Evolutionary conservation across 768 basidiomycete species (phyloP).

Genomic region (Auriscalpium vulgare): DNA sequence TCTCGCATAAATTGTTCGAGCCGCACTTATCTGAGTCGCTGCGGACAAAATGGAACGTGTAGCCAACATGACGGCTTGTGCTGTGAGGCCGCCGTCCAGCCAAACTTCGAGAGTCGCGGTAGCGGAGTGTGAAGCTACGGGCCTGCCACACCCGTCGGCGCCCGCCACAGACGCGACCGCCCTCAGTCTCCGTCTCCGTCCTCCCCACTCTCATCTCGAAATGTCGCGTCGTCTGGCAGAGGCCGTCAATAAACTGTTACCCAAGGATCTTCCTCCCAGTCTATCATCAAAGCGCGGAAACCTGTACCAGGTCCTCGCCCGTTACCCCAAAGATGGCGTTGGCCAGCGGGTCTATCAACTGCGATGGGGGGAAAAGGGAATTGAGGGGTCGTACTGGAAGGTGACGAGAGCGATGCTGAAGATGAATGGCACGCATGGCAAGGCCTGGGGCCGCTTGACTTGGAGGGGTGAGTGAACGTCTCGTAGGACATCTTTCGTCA

Average conservation of each 20-base stretch:
- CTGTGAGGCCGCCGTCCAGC: too few relatives aligned
- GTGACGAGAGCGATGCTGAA: conserved; percentile 69
- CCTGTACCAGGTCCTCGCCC: conserved; percentile 65
- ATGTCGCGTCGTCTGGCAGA: conserved; percentile 13
- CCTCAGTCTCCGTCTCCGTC: neutral
- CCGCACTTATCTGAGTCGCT: too few relatives aligned
- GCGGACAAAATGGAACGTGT: too few relatives aligned
- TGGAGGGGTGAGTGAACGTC: conserved; percentile 59
- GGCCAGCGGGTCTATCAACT: conserved; percentile 64
- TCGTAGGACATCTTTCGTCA: neutral
- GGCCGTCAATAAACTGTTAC: conserved; percentile 49
- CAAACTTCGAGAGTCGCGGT: too few relatives aligned
- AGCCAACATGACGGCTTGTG: too few relatives aligned
- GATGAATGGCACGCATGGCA: conserved; percentile 66
- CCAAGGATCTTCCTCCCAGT: conserved; percentile 49
- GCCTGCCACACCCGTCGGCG: too few relatives aligned
- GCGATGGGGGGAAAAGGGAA: conserved; percentile 66
- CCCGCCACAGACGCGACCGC: neutral
- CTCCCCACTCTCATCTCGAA: conserved; percentile 8
- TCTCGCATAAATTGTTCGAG: too few relatives aligned
- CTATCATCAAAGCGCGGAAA: conserved; percentile 51
- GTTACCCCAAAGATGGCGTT: conserved; percentile 57
- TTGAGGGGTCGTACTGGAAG: conserved; percentile 63
- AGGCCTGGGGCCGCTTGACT: conserved; percentile 72
- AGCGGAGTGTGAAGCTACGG: too few relatives aligned